Evolutionary conservation across 306 rosid genomes (phyloP).

Genomic region (Neltuma alba): DNA sequence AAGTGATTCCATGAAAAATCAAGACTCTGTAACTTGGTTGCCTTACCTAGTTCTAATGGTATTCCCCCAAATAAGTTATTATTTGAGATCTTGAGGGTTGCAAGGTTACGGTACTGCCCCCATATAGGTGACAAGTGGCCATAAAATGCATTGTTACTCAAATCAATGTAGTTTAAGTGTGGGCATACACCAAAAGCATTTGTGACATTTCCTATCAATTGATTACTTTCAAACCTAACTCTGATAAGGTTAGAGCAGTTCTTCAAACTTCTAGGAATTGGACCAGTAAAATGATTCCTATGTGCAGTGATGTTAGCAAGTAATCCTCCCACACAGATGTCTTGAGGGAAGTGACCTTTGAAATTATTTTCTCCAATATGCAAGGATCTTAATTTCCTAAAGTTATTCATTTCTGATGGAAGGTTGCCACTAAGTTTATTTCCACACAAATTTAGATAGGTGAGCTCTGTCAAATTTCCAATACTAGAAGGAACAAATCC

Average conservation of each 20-base stretch:
- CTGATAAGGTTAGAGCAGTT: neutral
- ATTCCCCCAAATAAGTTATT: neutral
- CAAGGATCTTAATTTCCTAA: neutral
- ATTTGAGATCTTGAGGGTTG: neutral
- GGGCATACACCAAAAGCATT: slow-evolving; percentile 29
- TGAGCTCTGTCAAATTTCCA: too few species aligned
- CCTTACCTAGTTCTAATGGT: neutral
- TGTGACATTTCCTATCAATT: slow-evolving; percentile 22
- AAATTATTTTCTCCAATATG: neutral
- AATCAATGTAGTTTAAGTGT: neutral
- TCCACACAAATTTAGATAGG: too few species aligned
- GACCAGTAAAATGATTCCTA: neutral
- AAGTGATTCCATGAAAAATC: slow-evolving; percentile 31
- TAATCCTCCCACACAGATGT: neutral
- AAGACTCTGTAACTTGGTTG: slow-evolving; percentile 2
- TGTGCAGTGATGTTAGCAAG: neutral
- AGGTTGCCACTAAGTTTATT: neutral
- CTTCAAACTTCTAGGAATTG: neutral
- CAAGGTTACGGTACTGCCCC: neutral
- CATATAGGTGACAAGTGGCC: neutral
- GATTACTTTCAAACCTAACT: slow-evolving; percentile 23
- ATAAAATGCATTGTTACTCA: slow-evolving; percentile 15
- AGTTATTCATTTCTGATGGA: neutral
- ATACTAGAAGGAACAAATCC: too few species aligned
- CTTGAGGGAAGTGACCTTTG: neutral